Evolutionary conservation across 2,329 filamentous ascomycete genomes (phyloP).

Genomic region (Dactylonectria estremocensis): DNA sequence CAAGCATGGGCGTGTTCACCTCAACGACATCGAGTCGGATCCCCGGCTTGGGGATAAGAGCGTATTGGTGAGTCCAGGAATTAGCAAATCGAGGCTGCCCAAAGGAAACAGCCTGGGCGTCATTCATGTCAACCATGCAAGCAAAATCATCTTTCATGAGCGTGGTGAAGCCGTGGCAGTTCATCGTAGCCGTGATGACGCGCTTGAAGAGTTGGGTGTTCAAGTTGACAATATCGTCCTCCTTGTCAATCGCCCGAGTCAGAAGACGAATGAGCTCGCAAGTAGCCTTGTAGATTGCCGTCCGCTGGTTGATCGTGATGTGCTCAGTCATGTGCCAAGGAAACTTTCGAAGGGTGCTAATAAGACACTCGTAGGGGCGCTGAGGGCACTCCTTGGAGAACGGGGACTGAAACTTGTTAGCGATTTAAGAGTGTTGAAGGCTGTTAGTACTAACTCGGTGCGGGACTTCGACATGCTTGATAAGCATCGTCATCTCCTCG

Average conservation of each 20-base stretch:
- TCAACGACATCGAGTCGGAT: conserved; percentile 68
- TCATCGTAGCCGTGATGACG: conserved; percentile 66
- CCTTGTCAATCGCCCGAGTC: conserved; percentile 56
- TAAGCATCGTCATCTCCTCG: conserved; percentile 76
- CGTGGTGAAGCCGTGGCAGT: conserved; percentile 73
- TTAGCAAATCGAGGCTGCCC: conserved; percentile 65
- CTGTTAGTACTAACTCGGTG: conserved; percentile 67
- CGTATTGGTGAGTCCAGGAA: conserved; percentile 68
- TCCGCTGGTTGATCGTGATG: conserved; percentile 72
- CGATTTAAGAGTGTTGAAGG: neutral
- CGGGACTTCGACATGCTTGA: conserved; percentile 74
- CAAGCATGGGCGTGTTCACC: conserved; percentile 56
- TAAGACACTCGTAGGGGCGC: conserved; percentile 76
- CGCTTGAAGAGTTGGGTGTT: conserved; percentile 69
- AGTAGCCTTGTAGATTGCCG: conserved; percentile 66
- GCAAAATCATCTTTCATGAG: conserved; percentile 74
- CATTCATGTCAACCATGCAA: conserved; percentile 55
- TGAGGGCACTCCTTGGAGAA: conserved; percentile 75
- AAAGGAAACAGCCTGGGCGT: conserved; percentile 55
- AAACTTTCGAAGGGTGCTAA: conserved; percentile 74
- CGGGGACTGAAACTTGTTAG: conserved; percentile 62
- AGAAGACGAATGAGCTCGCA: conserved; percentile 65
- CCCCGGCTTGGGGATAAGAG: conserved; percentile 64
- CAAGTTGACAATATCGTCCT: conserved; percentile 61
- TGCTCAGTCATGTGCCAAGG: conserved; percentile 72